A percentile compares a stretch with the other conserved stretches of the same genome.
phyloP scores from a whole-genome alignment of 768 basidiomycete genomes.

The Boletus insuetus region DNA sequence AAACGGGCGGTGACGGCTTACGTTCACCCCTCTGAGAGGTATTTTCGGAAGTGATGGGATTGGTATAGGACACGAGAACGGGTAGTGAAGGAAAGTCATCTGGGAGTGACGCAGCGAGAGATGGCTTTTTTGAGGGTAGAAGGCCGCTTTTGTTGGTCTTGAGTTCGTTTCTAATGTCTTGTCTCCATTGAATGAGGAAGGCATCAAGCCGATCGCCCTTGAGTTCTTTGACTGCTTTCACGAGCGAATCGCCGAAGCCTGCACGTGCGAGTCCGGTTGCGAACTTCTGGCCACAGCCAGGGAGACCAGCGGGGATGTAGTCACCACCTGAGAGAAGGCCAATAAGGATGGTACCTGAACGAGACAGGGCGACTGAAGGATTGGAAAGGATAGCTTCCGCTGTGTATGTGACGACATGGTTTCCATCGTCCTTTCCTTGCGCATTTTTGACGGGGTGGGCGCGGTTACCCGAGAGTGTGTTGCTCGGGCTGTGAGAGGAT shows the following conservation, averaged over 20 bases:
- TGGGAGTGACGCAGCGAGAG: constrained; percentile 63
- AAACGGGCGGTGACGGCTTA: constrained; percentile 38
- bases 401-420: constrained; percentile 50
- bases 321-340: constrained; percentile 89
- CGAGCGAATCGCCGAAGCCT: constrained; percentile 72
- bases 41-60: constrained; percentile 72
- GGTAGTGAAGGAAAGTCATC: constrained; percentile 70
- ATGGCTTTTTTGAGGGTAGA: constrained; percentile 60
- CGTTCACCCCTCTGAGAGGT: constrained; percentile 35
- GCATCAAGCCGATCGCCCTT: constrained; percentile 41
- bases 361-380: constrained; percentile 48
- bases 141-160: constrained; percentile 63
- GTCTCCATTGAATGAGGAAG: constrained; percentile 65
- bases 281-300: constrained; percentile 65
- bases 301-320: constrained; percentile 71
- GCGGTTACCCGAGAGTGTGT: constrained; percentile 69
- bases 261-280: constrained; percentile 78
- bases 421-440: constrained; percentile 70
- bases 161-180: constrained; percentile 59
- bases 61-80: constrained; percentile 73
- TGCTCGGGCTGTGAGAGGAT: constrained; percentile 51
- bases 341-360: constrained; percentile 73
- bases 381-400: constrained; percentile 42
- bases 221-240: constrained; percentile 54
- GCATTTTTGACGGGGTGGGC: constrained; percentile 61